Conservation (phyloP, 345 rosid species). For the Durio zibethinus region DNA sequence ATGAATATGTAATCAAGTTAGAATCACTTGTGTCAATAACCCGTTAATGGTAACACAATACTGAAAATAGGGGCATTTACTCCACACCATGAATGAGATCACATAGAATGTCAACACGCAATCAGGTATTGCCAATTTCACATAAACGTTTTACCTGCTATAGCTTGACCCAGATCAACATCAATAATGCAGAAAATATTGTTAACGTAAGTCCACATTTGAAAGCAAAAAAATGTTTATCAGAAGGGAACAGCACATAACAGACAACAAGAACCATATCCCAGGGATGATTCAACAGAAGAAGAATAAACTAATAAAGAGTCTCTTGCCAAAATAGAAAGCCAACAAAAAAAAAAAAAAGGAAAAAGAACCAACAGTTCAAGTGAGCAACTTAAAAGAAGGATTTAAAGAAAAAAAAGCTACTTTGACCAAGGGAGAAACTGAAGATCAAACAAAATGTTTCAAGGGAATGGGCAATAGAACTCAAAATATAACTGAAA, state of each 20-base stretch:
- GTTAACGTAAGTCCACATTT: neutral
- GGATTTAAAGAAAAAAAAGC: neutral
- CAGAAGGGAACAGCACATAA: neutral
- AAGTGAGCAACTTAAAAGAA: neutral
- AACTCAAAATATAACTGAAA: neutral
- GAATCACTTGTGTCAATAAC: constrained; percentile 8
- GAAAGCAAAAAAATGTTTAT: neutral
- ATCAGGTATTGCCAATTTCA: neutral
- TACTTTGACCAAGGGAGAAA: neutral
- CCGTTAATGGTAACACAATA: neutral
- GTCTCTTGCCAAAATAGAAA: neutral
- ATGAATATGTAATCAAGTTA: constrained; percentile 6
- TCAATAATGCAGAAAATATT: neutral
- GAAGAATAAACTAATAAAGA: neutral
- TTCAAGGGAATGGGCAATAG: neutral
- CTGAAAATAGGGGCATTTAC: neutral
- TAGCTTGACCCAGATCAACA: neutral
- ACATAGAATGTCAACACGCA: neutral
- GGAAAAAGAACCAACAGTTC: neutral
- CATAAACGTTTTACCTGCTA: neutral
- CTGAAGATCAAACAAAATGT: constrained; percentile 1
- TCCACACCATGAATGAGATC: neutral
- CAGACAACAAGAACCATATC: neutral
- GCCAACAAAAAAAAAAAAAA: too few species aligned
- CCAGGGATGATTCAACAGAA: neutral